These are phyloP conservation scores for Aurifilum marmelostoma DNA, from an alignment of 2,329 filamentous ascomycete species.

Conservation along the genomic window DNA sequence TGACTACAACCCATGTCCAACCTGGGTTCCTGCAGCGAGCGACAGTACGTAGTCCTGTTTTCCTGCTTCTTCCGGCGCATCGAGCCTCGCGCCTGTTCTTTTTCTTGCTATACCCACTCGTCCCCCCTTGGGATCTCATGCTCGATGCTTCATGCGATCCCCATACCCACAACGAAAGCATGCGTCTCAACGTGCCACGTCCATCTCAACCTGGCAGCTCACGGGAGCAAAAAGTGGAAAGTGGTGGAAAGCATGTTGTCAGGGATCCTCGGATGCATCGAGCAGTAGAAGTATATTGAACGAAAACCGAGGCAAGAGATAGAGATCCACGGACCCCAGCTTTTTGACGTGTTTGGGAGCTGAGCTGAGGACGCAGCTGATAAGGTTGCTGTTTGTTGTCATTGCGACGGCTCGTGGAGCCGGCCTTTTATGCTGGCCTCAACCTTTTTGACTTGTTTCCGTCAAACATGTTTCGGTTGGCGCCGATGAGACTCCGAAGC, in stretches of 20 bases:
- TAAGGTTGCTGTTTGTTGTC: not conserved
- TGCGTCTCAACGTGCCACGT: conserved; percentile 8
- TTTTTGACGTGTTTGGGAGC: conserved; percentile 3
- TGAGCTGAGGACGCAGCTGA: not conserved
- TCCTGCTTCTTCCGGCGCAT: not conserved
- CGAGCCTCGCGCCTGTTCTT: not conserved
- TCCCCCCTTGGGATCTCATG: not conserved
- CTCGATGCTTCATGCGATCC: not conserved
- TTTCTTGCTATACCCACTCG: not conserved
- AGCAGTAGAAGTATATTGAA: not conserved
- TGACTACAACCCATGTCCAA: not conserved
- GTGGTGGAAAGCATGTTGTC: not conserved
- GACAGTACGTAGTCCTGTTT: not conserved
- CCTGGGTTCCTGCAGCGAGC: conserved; percentile 5
- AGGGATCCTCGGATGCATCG: not conserved
- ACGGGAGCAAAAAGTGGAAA: not conserved
- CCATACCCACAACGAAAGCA: not conserved
- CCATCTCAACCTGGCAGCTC: conserved; percentile 5
- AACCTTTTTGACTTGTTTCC: not conserved
- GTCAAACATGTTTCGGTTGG: not conserved
- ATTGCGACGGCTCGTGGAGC: not conserved
- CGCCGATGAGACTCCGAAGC: not conserved
- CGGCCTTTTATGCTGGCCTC: not conserved
- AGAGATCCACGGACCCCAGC: not conserved
- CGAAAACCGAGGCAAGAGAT: conserved; percentile 1